These are phyloP conservation scores for Arthrobotrys megalospora DNA, from an alignment of 2,329 filamentous ascomycete genomes.

Conservation along the genomic window DNA sequence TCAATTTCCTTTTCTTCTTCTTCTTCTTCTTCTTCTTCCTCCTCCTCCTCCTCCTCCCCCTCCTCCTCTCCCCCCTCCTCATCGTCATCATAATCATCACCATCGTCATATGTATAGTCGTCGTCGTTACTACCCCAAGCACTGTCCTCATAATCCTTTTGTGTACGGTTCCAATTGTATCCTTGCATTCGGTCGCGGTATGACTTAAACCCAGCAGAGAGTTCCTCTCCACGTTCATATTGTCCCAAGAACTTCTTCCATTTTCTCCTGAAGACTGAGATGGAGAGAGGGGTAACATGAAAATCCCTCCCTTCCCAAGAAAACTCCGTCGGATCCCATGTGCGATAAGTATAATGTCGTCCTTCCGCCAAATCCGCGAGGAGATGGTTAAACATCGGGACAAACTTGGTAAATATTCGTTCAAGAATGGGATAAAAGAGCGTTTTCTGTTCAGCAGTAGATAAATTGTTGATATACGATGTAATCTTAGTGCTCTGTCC, in stretches of 20 bases:
- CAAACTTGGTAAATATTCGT: constrained; percentile 30
- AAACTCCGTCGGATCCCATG: not conserved
- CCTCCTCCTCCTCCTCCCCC: constrained; percentile 1
- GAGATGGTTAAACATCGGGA: constrained; percentile 36
- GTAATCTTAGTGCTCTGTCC: constrained; percentile 23
- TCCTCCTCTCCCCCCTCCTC: not conserved
- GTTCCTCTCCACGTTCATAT: constrained; percentile 11
- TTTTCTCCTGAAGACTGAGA: not conserved
- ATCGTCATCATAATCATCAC: not conserved
- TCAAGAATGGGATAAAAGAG: constrained; percentile 39
- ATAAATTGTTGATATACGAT: constrained; percentile 42
- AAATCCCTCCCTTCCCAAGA: constrained; percentile 4
- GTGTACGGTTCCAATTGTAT: not conserved
- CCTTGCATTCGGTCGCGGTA: not conserved
- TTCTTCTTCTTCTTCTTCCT: not conserved
- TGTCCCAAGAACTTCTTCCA: constrained; percentile 13
- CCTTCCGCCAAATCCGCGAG: not conserved
- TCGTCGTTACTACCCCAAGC: not conserved
- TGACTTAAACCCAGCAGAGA: not conserved
- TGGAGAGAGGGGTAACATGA: not conserved
- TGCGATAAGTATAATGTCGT: not conserved
- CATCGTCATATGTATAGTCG: not conserved
- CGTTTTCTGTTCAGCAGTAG: not conserved
- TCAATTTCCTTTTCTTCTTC: not conserved
- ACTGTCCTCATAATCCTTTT: not conserved